These are phyloP conservation scores for Cystofilobasidium macerans DNA, from an alignment of 768 basidiomycete genomes.

Conservation along the genomic window DNA sequence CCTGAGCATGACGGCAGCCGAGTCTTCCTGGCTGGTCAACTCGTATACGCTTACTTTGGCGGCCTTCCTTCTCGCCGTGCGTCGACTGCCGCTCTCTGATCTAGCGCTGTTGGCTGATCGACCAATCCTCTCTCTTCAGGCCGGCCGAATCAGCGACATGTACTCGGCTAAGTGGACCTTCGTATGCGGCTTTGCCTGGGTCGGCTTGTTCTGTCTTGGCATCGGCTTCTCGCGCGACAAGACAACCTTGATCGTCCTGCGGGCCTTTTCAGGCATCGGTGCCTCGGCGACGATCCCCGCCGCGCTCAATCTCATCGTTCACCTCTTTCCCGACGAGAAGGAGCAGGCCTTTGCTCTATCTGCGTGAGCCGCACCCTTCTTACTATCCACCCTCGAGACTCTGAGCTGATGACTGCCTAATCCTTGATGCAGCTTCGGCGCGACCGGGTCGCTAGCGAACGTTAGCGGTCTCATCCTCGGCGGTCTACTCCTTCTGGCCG, in stretches of 20 bases:
- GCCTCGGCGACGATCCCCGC: constrained; percentile 48
- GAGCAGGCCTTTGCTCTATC: constrained; percentile 28
- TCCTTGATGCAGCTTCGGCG: background rate
- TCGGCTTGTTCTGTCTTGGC: constrained; percentile 45
- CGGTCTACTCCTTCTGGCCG: constrained; percentile 26
- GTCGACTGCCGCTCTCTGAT: background rate
- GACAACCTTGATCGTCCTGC: constrained; percentile 45
- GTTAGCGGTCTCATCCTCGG: constrained; percentile 26
- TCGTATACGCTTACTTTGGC: constrained; percentile 31
- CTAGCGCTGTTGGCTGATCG: background rate
- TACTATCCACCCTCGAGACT: constrained; percentile 25
- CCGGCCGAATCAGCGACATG: constrained; percentile 33
- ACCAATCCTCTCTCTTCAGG: constrained; percentile 21
- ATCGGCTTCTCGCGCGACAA: constrained; percentile 45
- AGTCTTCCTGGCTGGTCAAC: constrained; percentile 3
- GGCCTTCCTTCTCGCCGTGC: constrained; percentile 27
- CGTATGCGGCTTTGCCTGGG: constrained; percentile 40
- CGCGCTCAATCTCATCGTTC: constrained; percentile 35
- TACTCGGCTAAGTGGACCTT: constrained; percentile 38
- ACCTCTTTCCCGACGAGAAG: constrained; percentile 26
- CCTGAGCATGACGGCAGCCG: constrained; percentile 5
- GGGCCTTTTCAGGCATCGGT: constrained; percentile 47
- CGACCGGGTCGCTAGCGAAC: background rate
- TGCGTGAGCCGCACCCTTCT: constrained; percentile 22
- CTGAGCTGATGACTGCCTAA: constrained; percentile 26